These are phyloP conservation scores for Mycena venus DNA, from an alignment of 768 basidiomycete species.

Conservation along the genomic window DNA sequence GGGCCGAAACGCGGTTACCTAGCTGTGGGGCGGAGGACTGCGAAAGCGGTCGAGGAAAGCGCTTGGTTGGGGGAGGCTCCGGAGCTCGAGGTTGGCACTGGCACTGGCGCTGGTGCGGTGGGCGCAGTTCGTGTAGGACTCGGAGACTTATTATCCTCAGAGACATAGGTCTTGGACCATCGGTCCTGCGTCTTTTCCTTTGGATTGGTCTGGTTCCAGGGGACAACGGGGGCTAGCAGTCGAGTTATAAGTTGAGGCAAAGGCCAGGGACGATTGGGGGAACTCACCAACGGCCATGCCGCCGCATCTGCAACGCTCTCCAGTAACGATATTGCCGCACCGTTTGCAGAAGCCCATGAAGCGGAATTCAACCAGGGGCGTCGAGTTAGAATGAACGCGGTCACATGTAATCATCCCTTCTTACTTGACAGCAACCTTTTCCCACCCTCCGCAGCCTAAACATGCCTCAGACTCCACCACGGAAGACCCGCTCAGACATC, in stretches of 20 bases:
- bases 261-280: neutral
- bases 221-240: conserved; percentile 72
- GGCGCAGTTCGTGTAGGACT: conserved; percentile 43
- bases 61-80: conserved; percentile 52
- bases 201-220: conserved; percentile 67
- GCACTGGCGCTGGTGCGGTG: conserved; percentile 23
- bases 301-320: conserved; percentile 83
- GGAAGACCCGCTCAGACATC: neutral
- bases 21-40: conserved; percentile 49
- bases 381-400: conserved; percentile 25
- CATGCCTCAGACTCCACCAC: conserved; percentile 20
- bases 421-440: neutral
- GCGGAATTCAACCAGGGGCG: neutral
- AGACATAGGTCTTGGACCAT: conserved; percentile 87
- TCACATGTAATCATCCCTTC: conserved; percentile 21
- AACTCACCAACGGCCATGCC: conserved; percentile 82
- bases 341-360: conserved; percentile 88
- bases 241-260: neutral
- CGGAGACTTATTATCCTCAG: conserved; percentile 64
- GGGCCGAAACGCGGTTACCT: conserved; percentile 65
- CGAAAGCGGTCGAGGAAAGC: conserved; percentile 64
- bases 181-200: conserved; percentile 66
- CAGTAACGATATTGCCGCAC: conserved; percentile 86
- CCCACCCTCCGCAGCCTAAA: neutral
- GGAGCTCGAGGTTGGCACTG: conserved; percentile 29